Base-by-base conservation (phyloP, 1,139 yeast species). In the Pichia sorboxylosa region DNA sequence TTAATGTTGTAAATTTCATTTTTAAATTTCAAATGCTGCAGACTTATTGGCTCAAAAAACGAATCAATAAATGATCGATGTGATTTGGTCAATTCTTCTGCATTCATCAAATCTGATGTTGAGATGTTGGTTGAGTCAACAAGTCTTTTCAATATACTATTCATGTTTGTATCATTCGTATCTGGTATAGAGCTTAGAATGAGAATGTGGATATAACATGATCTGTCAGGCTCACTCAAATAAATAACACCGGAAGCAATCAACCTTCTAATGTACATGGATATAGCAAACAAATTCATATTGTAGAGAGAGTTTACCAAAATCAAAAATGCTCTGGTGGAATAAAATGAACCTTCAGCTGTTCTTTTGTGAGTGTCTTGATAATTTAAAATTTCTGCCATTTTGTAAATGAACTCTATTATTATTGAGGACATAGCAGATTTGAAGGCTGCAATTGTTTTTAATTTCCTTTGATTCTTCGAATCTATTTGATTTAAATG, bases 211-310 rank as follows among this genome's bases (percentile, higher is more conserved):
- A 61, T 55, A 25, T 57, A 52, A 10, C 61, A 66, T 40, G 49
- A 54, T 41, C 39, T 51, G 40, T 42, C 52, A 15, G 48, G 54
- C 15, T 47, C 47, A 14, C 63, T 56, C 6, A 68, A 50, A 50
- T 79, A 83, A 32, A 84, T 68, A 1, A 82, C 63, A 4, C 95
- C 96, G 1, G 92, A 77, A 4, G 95, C 84, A 32, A 85, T 84
- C 24, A 84, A 58, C 42, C 78, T 72, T 46, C 95, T 60, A 37
- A 84, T 61, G 46, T 84, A 85, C 1, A 82, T 68, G 0, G 87
- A 74, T 3, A 79, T 67, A 1, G 71, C 58, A 21, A 77, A 63
- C 17, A 76, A 52, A 29, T 68, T 66, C 30, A 68, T 52, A 25
- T 62, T 65, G 31, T 66, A 63, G 8, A 79, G 52, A 46, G 73